Evolutionary conservation across 805 yeast species (phyloP).

Genomic region (Ogataea ramenticola): DNA sequence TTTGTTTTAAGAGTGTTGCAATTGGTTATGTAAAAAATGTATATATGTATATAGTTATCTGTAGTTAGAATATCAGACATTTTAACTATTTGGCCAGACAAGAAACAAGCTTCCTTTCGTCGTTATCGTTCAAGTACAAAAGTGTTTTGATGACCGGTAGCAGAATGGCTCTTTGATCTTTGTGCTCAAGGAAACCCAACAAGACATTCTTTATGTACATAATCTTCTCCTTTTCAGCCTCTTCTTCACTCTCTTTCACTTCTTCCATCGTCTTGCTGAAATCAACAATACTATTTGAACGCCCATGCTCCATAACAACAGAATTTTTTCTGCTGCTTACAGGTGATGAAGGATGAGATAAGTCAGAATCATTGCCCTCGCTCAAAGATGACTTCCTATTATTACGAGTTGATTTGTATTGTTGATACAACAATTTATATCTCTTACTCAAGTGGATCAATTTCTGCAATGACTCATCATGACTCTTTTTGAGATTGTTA

Average conservation of each 20-base stretch:
- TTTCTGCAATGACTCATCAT: conserved; percentile 63
- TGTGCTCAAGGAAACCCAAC: conserved; percentile 86
- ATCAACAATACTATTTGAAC: background rate
- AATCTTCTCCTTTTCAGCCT: conserved; percentile 34
- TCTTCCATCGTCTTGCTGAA: background rate
- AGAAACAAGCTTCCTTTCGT: conserved; percentile 61
- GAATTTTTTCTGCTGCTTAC: conserved; percentile 14
- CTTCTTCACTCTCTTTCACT: conserved; percentile 7
- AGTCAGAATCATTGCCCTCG: conserved; percentile 10
- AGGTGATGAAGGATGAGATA: conserved; percentile 13
- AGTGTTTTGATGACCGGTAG: conserved; percentile 80
- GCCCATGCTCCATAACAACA: conserved; percentile 6
- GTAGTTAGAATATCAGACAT: too few relatives aligned
- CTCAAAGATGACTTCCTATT: conserved; percentile 11
- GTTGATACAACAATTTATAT: conserved; percentile 57
- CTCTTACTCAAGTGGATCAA: conserved; percentile 64
- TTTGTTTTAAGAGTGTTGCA: background rate
- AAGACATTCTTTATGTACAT: conserved; percentile 85
- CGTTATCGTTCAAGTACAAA: conserved; percentile 59
- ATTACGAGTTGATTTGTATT: conserved; percentile 33
- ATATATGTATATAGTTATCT: background rate
- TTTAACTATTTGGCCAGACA: conserved; percentile 29
- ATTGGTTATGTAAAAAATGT: too few relatives aligned
- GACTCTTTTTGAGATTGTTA: conserved; percentile 45
- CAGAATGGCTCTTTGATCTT: conserved; percentile 80